phyloP scores from a whole-genome alignment of 495 filamentous ascomycete species.

The Podospora pseudocomata region DNA sequence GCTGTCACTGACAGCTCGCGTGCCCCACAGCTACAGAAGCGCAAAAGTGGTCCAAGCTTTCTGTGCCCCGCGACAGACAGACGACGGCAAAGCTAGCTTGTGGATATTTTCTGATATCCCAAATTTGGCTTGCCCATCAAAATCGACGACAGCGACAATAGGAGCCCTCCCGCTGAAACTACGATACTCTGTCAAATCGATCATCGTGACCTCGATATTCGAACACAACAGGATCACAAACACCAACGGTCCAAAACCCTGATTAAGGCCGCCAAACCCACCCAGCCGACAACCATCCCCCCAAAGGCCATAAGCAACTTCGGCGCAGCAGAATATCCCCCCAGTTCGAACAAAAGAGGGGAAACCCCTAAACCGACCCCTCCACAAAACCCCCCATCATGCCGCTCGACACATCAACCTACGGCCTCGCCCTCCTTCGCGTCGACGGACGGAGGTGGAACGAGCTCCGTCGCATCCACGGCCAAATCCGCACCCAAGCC shows the following conservation, averaged over 20 bases:
- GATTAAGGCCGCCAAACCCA: neutral
- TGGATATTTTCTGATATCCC: neutral
- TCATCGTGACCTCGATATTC: neutral
- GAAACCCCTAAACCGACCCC: neutral
- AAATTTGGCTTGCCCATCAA: slow-evolving; percentile 6
- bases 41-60: slow-evolving; percentile 16
- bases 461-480: slow-evolving; percentile 84
- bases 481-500: slow-evolving; percentile 85
- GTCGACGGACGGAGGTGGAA: slow-evolving; percentile 97
- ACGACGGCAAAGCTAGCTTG: neutral
- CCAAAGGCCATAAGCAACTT: neutral
- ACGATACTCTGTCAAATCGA: neutral
- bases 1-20: neutral
- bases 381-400: slow-evolving; percentile 41
- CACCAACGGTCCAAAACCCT: neutral
- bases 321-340: neutral
- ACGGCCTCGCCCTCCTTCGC: slow-evolving; percentile 79
- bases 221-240: neutral
- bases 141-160: neutral
- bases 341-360: neutral
- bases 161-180: neutral
- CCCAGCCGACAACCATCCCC: neutral
- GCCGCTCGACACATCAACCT: slow-evolving; percentile 89
- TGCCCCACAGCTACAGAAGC: slow-evolving; percentile 5
- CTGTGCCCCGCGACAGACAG: slow-evolving; percentile 13